These are phyloP conservation scores for Pholiota microspora DNA, from an alignment of 768 basidiomycete genomes.

Conservation along the genomic window DNA sequence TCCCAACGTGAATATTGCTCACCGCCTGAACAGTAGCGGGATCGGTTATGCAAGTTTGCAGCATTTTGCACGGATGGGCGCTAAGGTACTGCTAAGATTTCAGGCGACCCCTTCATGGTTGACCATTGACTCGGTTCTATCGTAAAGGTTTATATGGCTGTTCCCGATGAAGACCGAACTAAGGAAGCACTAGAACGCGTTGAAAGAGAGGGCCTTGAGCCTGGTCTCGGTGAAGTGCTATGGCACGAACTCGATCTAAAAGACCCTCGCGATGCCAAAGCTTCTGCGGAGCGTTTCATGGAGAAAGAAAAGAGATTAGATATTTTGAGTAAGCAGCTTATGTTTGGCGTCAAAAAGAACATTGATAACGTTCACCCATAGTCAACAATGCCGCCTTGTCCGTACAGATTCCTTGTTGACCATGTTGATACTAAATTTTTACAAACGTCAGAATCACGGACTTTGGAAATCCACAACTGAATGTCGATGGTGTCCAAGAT, in stretches of 20 bases:
- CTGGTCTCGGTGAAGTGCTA: conserved; percentile 42
- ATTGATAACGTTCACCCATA: no score
- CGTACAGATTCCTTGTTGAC: neutral
- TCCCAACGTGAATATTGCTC: no score
- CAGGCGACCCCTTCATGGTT: neutral
- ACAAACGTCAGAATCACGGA: conserved; percentile 11
- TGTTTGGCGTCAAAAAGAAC: no score
- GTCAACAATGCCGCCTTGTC: conserved; percentile 51
- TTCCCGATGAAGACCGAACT: conserved; percentile 44
- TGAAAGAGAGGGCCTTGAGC: conserved; percentile 35
- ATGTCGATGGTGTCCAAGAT: conserved; percentile 13
- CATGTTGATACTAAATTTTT: neutral
- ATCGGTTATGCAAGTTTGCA: conserved; percentile 49
- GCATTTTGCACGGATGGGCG: conserved; percentile 48
- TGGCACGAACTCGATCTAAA: conserved; percentile 52
- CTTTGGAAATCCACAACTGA: conserved; percentile 14
- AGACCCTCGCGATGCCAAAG: conserved; percentile 43
- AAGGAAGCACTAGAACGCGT: conserved; percentile 37
- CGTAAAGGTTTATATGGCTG: conserved; percentile 45
- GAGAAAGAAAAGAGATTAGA: conserved; percentile 50
- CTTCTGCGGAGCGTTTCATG: conserved; percentile 45
- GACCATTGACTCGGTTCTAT: neutral
- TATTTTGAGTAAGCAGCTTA: conserved; percentile 47
- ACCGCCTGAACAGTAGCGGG: conserved; percentile 25
- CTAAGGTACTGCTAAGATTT: conserved; percentile 34